phyloP scores from a whole-genome alignment of 2,329 filamentous ascomycete genomes.

The Cadophora gregata region DNA sequence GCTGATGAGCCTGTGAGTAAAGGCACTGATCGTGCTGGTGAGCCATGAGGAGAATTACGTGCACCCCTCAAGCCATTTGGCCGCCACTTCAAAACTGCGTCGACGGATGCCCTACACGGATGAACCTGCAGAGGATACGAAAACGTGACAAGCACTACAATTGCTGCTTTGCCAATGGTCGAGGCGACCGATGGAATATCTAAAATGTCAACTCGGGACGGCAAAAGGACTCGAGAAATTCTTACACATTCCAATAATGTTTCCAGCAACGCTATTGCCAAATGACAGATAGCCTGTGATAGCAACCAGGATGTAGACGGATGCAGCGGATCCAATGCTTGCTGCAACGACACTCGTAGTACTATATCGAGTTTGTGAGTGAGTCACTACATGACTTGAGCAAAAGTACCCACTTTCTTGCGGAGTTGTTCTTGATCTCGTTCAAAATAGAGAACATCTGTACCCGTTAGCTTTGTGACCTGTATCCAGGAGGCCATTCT shows the following conservation, averaged over 20 bases:
- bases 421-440: conserved; percentile 86
- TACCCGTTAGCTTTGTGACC: conserved; percentile 5
- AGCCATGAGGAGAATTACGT: conserved; percentile 45
- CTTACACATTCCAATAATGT: conserved; percentile 92
- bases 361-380: conserved; percentile 47
- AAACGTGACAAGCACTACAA: conserved; percentile 95
- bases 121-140: conserved; percentile 96
- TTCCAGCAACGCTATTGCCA: conserved; percentile 85
- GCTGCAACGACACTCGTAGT: conserved; percentile 79
- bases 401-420: conserved; percentile 50
- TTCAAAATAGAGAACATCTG: conserved; percentile 99
- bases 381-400: conserved; percentile 8
- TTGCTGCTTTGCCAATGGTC: conserved; percentile 92
- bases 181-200: conserved; percentile 78
- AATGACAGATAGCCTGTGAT: conserved; percentile 97
- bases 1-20: conserved; percentile 53
- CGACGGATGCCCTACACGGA: conserved; percentile 91
- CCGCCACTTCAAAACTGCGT: conserved; percentile 93
- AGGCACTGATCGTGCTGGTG: conserved; percentile 47
- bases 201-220: conserved; percentile 39
- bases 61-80: conserved; percentile 55
- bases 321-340: conserved; percentile 88
- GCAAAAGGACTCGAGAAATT: conserved; percentile 30
- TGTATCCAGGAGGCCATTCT: conserved; percentile 39
- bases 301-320: conserved; percentile 87